These are phyloP conservation scores for Torulaspora gathmanii DNA, from an alignment of 805 yeast genomes.

Conservation along the genomic window DNA sequence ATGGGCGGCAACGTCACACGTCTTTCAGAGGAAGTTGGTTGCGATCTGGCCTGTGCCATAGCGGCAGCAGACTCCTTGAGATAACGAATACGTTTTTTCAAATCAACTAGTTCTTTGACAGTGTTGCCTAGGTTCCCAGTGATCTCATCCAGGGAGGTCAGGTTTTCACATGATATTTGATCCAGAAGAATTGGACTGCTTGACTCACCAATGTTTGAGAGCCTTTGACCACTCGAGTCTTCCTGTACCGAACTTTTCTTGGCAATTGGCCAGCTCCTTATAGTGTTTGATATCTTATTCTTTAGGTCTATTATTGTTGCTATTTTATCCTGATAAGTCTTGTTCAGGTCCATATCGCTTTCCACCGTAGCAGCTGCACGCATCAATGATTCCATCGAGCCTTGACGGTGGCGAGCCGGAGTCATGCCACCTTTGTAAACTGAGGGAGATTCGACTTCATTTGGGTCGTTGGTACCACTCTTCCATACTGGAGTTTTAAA, in stretches of 20 bases:
- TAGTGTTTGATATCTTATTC: constrained; percentile 12
- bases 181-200: constrained; percentile 3
- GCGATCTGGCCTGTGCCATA: constrained; percentile 4
- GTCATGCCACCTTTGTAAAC: neutral
- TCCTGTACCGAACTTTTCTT: neutral
- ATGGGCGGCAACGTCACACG: constrained; percentile 14
- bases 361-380: constrained; percentile 23
- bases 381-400: constrained; percentile 26
- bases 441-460: constrained; percentile 6
- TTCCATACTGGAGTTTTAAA: constrained; percentile 10
- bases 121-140: constrained; percentile 5
- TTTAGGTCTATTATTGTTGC: constrained; percentile 16
- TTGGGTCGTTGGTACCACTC: neutral
- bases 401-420: constrained; percentile 10
- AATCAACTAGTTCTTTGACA: constrained; percentile 10
- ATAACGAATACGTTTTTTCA: constrained; percentile 11
- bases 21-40: constrained; percentile 2
- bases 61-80: constrained; percentile 11
- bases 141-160: constrained; percentile 9
- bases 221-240: neutral
- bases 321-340: constrained; percentile 16
- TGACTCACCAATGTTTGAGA: neutral
- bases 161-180: constrained; percentile 8
- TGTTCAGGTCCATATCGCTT: constrained; percentile 10
- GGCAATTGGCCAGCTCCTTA: constrained; percentile 17